Evolutionary conservation across 805 yeast species (phyloP).

Genomic region (Wickerhamiella nectarea): DNA sequence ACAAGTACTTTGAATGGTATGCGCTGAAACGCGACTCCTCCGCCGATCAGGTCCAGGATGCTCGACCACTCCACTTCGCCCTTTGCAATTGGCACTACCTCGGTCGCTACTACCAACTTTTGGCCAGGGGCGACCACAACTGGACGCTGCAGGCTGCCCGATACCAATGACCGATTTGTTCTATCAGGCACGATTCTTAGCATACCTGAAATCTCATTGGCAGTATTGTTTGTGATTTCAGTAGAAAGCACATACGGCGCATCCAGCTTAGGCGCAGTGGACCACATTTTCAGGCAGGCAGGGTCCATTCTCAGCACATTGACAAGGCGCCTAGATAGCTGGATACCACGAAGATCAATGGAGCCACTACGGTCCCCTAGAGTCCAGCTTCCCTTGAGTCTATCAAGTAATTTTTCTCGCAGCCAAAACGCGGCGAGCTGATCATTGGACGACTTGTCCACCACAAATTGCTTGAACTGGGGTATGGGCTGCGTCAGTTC

Average conservation of each 20-base stretch:
- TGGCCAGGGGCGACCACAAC: conserved; percentile 36
- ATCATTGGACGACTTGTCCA: conserved; percentile 36
- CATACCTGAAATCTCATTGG: conserved; percentile 36
- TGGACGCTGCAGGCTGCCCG: conserved; percentile 57
- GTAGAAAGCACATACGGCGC: conserved; percentile 40
- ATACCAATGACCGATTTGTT: conserved; percentile 49
- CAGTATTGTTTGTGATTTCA: conserved; percentile 36
- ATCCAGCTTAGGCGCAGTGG: conserved; percentile 26
- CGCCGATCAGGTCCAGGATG: conserved; percentile 34
- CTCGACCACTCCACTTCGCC: conserved; percentile 80
- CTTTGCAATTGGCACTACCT: conserved; percentile 52
- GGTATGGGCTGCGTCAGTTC: conserved; percentile 48
- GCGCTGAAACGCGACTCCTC: conserved; percentile 12
- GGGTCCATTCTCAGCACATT: conserved; percentile 27
- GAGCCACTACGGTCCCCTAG: conserved; percentile 34
- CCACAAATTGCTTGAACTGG: conserved; percentile 57
- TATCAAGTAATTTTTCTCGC: conserved; percentile 46
- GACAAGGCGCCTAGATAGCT: conserved; percentile 50
- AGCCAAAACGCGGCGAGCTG: conserved; percentile 76
- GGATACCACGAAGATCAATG: conserved; percentile 52
- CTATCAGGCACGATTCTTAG: conserved; percentile 44
- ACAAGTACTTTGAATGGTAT: neutral
- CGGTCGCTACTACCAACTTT: conserved; percentile 32
- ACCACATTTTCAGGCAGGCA: neutral
- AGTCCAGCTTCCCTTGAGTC: conserved; percentile 55